phyloP scores from a whole-genome alignment of 768 basidiomycete genomes.

The Jaapia argillacea region DNA sequence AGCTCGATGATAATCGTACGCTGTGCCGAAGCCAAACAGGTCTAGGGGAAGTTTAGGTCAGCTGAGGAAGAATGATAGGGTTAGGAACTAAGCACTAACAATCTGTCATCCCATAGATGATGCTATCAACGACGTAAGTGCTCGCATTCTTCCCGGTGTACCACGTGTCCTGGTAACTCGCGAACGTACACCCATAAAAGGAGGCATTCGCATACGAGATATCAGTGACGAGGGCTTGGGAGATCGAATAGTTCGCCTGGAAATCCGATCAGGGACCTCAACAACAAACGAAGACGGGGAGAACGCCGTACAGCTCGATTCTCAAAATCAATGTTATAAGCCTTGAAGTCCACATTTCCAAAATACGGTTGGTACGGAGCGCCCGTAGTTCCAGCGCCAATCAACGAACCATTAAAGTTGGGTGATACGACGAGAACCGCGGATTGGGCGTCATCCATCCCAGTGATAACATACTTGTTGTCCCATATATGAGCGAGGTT shows the following conservation, averaged over 20 bases:
- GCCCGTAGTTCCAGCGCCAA: slow-evolving; percentile 50
- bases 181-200: slow-evolving; percentile 53
- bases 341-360: slow-evolving; percentile 49
- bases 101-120: slow-evolving; percentile 54
- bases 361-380: slow-evolving; percentile 41
- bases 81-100: slow-evolving; percentile 26
- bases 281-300: not conserved
- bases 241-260: slow-evolving; percentile 47
- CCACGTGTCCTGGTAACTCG: slow-evolving; percentile 59
- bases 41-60: slow-evolving; percentile 24
- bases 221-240: slow-evolving; percentile 52
- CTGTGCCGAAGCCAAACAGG: slow-evolving; percentile 51
- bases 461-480: slow-evolving; percentile 29
- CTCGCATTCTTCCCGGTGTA: slow-evolving; percentile 49
- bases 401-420: slow-evolving; percentile 43
- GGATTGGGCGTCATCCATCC: slow-evolving; percentile 46
- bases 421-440: slow-evolving; percentile 50
- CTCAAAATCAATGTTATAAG: slow-evolving; percentile 58
- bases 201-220: slow-evolving; percentile 60
- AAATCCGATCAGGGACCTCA: not conserved
- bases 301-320: slow-evolving; percentile 47
- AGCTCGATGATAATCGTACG: slow-evolving; percentile 23
- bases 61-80: slow-evolving; percentile 1
- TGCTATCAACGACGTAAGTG: slow-evolving; percentile 52
- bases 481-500: slow-evolving; percentile 47